phyloP scores from a whole-genome alignment of 1,284 basidiomycete genomes.

The Psilocybe mexicana region DNA sequence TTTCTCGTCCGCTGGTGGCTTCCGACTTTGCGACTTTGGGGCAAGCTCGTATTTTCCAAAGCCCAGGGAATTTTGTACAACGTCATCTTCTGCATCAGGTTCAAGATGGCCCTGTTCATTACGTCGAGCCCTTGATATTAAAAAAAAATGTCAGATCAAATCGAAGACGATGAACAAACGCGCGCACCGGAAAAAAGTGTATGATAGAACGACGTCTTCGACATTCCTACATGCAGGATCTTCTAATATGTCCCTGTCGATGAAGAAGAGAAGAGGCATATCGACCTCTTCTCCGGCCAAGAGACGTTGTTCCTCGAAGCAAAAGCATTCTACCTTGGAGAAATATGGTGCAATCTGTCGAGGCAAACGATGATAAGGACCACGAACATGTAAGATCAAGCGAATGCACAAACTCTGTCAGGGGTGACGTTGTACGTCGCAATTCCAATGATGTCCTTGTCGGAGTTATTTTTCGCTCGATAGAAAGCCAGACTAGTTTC shows the following conservation, averaged over 20 bases:
- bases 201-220: constrained; percentile 91
- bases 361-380: not conserved
- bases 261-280: constrained; percentile 98
- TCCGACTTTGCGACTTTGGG: constrained; percentile 36
- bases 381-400: not conserved
- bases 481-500: constrained; percentile 98
- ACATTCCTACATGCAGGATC: constrained; percentile 87
- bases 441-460: constrained; percentile 94
- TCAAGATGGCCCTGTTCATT: constrained; percentile 82
- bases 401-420: constrained; percentile 65
- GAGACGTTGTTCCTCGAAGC: constrained; percentile 98
- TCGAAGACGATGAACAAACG: not conserved
- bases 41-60: constrained; percentile 65
- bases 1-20: constrained; percentile 2
- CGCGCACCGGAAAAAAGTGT: constrained; percentile 93
- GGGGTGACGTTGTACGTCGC: constrained; percentile 98
- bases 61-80: constrained; percentile 76
- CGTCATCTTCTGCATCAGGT: constrained; percentile 81
- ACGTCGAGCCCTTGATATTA: constrained; percentile 64
- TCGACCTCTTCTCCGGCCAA: constrained; percentile 97
- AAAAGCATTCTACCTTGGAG: constrained; percentile 99
- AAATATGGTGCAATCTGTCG: constrained; percentile 94
- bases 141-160: constrained; percentile 3
- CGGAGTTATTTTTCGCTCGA: constrained; percentile 85
- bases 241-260: constrained; percentile 94